phyloP scores from a whole-genome alignment of 495 filamentous ascomycete genomes.

The Penicillium pancosmium region DNA sequence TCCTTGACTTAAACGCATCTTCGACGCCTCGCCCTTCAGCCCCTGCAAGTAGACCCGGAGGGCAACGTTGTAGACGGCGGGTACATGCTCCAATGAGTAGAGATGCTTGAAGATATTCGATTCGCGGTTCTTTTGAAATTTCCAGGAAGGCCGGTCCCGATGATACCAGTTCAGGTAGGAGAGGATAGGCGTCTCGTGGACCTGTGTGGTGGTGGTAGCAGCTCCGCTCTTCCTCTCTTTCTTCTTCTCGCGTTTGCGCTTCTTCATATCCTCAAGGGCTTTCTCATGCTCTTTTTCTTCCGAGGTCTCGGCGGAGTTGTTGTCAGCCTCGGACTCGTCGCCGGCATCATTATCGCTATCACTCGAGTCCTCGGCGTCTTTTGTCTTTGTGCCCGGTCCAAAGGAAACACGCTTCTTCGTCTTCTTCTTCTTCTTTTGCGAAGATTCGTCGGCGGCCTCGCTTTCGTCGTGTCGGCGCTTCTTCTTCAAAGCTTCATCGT shows the following conservation, averaged over 20 bases:
- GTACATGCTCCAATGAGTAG: constrained; percentile 68
- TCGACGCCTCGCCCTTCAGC: constrained; percentile 66
- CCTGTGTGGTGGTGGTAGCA: constrained; percentile 12
- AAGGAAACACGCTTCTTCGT: constrained; percentile 76
- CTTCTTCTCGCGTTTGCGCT: constrained; percentile 38
- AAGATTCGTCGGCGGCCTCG: constrained; percentile 19
- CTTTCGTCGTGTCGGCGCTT: constrained; percentile 21
- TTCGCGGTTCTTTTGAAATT: constrained; percentile 91
- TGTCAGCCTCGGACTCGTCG: constrained; percentile 29
- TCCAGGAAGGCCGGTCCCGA: constrained; percentile 69
- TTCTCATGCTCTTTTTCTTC: constrained; percentile 23
- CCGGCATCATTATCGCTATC: constrained; percentile 16
- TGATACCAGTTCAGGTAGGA: constrained; percentile 73
- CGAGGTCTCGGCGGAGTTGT: constrained; percentile 13
- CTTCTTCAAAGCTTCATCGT: constrained; percentile 22
- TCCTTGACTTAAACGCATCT: constrained; percentile 58
- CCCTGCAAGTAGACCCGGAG: constrained; percentile 73
- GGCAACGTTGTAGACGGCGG: constrained; percentile 61
- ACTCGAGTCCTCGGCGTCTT: constrained; percentile 48
- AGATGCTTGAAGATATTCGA: constrained; percentile 79
- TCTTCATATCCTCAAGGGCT: constrained; percentile 30
- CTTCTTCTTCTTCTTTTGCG: constrained; percentile 30
- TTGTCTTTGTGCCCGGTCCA: constrained; percentile 65
- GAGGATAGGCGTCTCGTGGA: constrained; percentile 62
- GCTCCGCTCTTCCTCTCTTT: constrained; percentile 32